A percentile compares a stretch with the other conserved stretches of the same genome.
phyloP scores from a whole-genome alignment of 1,284 basidiomycete species.

The Sanghuangporus sanghuang region DNA sequence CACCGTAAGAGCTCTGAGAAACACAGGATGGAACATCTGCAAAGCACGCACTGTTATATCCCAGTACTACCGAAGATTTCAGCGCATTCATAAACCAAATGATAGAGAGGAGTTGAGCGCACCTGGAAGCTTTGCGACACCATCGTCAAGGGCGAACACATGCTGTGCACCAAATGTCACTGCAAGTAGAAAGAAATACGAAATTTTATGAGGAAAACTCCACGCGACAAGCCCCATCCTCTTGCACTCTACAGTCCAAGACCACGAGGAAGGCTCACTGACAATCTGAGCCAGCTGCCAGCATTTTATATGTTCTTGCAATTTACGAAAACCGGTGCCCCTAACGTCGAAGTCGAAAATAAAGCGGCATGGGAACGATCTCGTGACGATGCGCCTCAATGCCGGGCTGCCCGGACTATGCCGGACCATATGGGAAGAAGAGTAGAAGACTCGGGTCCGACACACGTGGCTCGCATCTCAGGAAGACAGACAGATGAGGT shows the following conservation, averaged over 20 bases:
- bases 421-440: too few species aligned
- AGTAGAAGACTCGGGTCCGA: not conserved
- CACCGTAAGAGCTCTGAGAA: not conserved
- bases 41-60: slow-evolving; percentile 30
- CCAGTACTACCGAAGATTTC: slow-evolving; percentile 22
- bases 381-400: not conserved
- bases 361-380: not conserved
- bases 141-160: slow-evolving; percentile 19
- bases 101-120: not conserved
- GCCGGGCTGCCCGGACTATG: not conserved
- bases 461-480: not conserved
- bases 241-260: too few species aligned
- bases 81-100: not conserved
- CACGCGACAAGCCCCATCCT: too few species aligned
- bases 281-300: too few species aligned
- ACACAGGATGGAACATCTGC: not conserved
- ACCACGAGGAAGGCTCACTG: too few species aligned
- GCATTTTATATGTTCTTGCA: too few species aligned
- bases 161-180: not conserved
- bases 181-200: not conserved
- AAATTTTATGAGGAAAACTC: not conserved
- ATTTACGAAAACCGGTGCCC: too few species aligned
- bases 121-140: slow-evolving; percentile 20
- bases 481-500: too few species aligned
- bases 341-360: not conserved